Conservation (phyloP, 805 yeast species). For the Danielozyma ontarioensis region DNA sequence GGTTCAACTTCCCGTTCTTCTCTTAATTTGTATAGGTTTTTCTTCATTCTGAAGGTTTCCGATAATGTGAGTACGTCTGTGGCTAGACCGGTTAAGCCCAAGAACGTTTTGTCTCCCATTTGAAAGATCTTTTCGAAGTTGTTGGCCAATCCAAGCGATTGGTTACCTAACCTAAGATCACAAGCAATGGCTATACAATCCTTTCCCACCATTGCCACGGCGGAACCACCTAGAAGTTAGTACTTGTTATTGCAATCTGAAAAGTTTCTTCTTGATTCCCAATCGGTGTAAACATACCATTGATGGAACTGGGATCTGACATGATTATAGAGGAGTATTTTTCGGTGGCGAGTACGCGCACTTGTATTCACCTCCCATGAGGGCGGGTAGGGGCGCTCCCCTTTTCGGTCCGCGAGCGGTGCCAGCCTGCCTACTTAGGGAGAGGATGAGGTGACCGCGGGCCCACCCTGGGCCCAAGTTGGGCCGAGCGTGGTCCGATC, state of each 20-base stretch:
- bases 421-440: too few relatives aligned
- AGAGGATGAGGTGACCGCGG: too few relatives aligned
- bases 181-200: conserved; percentile 98
- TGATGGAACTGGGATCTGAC: conserved; percentile 78
- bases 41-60: conserved; percentile 77
- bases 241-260: background rate
- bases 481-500: too few relatives aligned
- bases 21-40: conserved; percentile 81
- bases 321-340: conserved; percentile 19
- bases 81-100: conserved; percentile 94
- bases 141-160: conserved; percentile 86
- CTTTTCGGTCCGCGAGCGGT: too few relatives aligned
- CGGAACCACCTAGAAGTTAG: conserved; percentile 71
- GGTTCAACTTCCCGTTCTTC: conserved; percentile 95
- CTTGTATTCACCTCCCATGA: too few relatives aligned
- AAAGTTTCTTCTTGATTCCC: conserved; percentile 1
- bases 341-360: background rate
- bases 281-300: conserved; percentile 41
- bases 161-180: conserved; percentile 90
- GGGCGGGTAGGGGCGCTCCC: too few relatives aligned
- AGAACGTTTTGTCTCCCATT: conserved; percentile 71
- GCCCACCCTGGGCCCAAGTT: too few relatives aligned
- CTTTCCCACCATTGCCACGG: conserved; percentile 98
- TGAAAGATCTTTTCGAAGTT: conserved; percentile 90
- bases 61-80: conserved; percentile 85